These are phyloP conservation scores for Syzygium oleosum DNA, from an alignment of 345 rosid species.

Conservation along the genomic window DNA sequence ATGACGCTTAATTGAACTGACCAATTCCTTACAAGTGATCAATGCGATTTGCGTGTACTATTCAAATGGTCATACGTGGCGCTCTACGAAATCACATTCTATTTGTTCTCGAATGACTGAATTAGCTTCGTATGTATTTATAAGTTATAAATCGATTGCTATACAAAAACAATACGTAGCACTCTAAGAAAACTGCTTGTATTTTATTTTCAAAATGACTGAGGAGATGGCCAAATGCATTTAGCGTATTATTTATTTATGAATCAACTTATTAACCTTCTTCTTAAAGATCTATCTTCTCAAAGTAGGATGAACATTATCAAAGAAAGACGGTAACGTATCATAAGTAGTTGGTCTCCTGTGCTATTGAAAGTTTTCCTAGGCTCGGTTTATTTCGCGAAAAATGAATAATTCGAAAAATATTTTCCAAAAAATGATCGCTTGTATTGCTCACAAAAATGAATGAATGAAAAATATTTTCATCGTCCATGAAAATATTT, in stretches of 20 bases:
- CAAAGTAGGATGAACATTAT: no score
- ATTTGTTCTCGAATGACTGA: not conserved
- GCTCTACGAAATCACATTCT: not conserved
- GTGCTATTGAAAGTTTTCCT: no score
- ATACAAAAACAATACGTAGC: not conserved
- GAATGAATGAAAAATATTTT: not conserved
- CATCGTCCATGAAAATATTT: no score
- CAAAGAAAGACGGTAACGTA: no score
- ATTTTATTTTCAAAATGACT: not conserved
- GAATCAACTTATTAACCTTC: no score
- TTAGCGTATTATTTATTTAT: no score
- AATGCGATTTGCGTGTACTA: not conserved
- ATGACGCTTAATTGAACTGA: not conserved
- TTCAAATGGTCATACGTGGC: not conserved
- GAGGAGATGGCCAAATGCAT: not conserved
- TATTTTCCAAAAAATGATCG: no score
- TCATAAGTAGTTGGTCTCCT: no score
- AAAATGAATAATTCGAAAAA: no score
- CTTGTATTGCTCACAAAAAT: rapidly evolving
- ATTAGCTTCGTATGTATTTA: not conserved
- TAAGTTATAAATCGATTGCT: not conserved
- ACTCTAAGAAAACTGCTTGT: not conserved
- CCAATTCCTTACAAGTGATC: not conserved
- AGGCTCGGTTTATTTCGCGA: no score
- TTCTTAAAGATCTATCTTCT: no score